These are phyloP conservation scores for Trametes sp. DNA, from an alignment of 1,284 basidiomycete genomes.

Conservation along the genomic window DNA sequence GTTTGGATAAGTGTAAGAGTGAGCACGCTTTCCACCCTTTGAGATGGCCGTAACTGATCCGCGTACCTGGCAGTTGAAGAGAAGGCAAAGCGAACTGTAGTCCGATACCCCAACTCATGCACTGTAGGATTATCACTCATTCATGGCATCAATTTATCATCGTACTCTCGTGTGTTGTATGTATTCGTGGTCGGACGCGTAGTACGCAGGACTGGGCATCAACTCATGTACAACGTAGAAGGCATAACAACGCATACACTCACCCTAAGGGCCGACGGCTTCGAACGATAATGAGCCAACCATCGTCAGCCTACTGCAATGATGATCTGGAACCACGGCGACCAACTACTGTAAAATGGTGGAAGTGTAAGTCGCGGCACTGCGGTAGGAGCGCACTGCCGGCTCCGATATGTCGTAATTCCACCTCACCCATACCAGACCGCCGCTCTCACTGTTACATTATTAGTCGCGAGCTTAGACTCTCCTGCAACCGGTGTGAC, in stretches of 20 bases:
- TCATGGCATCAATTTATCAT: slow-evolving; percentile 24
- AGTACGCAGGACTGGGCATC: slow-evolving; percentile 30
- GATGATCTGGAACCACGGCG: too few species aligned
- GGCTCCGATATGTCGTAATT: too few species aligned
- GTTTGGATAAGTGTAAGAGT: slow-evolving; percentile 36
- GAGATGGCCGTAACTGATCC: slow-evolving; percentile 20
- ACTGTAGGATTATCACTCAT: slow-evolving; percentile 37
- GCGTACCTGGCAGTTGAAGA: slow-evolving; percentile 22
- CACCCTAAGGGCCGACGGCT: background rate
- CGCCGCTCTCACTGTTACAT: too few species aligned
- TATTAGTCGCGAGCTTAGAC: too few species aligned
- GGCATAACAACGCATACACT: slow-evolving; percentile 23
- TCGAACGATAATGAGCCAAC: background rate
- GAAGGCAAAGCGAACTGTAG: slow-evolving; percentile 31
- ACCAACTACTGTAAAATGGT: too few species aligned
- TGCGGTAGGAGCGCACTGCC: too few species aligned
- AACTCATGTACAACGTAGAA: slow-evolving; percentile 30
- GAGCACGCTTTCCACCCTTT: slow-evolving; percentile 10
- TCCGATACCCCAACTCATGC: slow-evolving; percentile 39
- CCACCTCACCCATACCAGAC: too few species aligned
- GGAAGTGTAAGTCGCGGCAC: too few species aligned
- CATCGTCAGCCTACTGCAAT: too few species aligned
- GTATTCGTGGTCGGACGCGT: slow-evolving; percentile 26
- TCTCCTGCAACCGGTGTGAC: too few species aligned
- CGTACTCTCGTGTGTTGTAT: slow-evolving; percentile 29